Evolutionary conservation across 805 yeast species (phyloP).

Genomic region (Kregervanrija fluxuum): DNA sequence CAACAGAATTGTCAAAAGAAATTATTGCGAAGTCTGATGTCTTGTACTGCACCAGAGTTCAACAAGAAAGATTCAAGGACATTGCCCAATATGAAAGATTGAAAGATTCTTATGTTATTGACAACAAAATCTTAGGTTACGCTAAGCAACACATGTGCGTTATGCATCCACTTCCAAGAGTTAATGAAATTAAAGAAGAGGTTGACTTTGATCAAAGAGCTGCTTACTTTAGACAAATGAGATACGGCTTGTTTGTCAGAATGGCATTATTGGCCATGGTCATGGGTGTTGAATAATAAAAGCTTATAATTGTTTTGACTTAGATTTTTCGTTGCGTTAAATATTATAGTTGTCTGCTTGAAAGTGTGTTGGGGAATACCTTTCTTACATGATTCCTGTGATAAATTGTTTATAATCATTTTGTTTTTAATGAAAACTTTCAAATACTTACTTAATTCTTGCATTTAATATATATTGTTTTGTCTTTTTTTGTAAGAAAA

Average conservation of each 20-base stretch:
- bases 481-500: background rate
- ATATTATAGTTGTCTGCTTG: background rate
- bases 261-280: constrained; percentile 99
- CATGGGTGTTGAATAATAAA: constrained; percentile 80
- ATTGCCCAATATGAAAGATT: constrained; percentile 74
- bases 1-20: constrained; percentile 72
- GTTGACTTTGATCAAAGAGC: constrained; percentile 99
- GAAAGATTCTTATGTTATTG: constrained; percentile 87
- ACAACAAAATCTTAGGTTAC: constrained; percentile 80
- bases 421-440: background rate
- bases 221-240: constrained; percentile 99
- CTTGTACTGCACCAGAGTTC: constrained; percentile 95
- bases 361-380: constrained; percentile 15
- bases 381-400: background rate
- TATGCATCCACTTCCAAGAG: constrained; percentile 98
- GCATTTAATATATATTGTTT: background rate
- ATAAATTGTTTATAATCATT: background rate
- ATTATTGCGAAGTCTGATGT: constrained; percentile 89
- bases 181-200: constrained; percentile 92
- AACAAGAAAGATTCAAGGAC: constrained; percentile 87
- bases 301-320: background rate
- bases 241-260: constrained; percentile 95
- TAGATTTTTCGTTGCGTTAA: background rate
- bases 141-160: constrained; percentile 99
- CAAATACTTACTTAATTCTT: background rate